A percentile compares a stretch with the other conserved stretches of the same genome.
phyloP scores from a whole-genome alignment of 345 rosid genomes.

The Aquilaria sinensis region DNA sequence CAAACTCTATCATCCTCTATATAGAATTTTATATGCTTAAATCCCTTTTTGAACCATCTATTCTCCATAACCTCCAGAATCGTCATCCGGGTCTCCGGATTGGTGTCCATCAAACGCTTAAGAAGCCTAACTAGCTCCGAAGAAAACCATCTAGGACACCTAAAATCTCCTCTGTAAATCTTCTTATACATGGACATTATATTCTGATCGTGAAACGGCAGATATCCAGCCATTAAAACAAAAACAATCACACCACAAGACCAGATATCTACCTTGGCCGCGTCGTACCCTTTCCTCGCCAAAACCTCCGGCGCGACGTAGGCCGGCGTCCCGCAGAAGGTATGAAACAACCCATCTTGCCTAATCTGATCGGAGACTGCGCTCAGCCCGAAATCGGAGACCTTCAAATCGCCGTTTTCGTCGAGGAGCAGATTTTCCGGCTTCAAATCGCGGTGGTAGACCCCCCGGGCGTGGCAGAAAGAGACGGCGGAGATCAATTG shows the following conservation, averaged over 20 bases:
- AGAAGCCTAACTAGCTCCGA: constrained; percentile 50
- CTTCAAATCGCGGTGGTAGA: constrained; percentile 81
- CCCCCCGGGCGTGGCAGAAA: constrained; percentile 79
- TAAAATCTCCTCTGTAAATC: constrained; percentile 65
- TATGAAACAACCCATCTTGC: constrained; percentile 71
- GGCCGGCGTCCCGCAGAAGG: constrained; percentile 83
- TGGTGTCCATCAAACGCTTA: constrained; percentile 60
- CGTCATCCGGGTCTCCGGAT: constrained; percentile 65
- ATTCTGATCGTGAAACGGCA: constrained; percentile 83
- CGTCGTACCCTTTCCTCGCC: constrained; percentile 69
- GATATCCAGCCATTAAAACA: constrained; percentile 65
- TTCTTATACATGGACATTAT: constrained; percentile 72
- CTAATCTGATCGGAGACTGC: constrained; percentile 71
- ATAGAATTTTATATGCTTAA: constrained; percentile 55
- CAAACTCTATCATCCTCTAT: constrained; percentile 44
- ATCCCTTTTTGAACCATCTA: constrained; percentile 74
- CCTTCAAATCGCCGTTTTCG: constrained; percentile 62
- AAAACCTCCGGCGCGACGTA: constrained; percentile 85
- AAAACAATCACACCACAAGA: constrained; percentile 85
- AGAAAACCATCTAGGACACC: constrained; percentile 76
- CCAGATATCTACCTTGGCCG: constrained; percentile 83
- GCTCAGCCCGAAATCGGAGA: constrained; percentile 86
- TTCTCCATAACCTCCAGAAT: constrained; percentile 66
- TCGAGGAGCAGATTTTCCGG: constrained; percentile 84
- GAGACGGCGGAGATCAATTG: constrained; percentile 69